Evolutionary conservation across 345 rosid genomes (phyloP), one percentile per base, ranked within the genome.

Genomic region (Isatis tinctoria): DNA sequence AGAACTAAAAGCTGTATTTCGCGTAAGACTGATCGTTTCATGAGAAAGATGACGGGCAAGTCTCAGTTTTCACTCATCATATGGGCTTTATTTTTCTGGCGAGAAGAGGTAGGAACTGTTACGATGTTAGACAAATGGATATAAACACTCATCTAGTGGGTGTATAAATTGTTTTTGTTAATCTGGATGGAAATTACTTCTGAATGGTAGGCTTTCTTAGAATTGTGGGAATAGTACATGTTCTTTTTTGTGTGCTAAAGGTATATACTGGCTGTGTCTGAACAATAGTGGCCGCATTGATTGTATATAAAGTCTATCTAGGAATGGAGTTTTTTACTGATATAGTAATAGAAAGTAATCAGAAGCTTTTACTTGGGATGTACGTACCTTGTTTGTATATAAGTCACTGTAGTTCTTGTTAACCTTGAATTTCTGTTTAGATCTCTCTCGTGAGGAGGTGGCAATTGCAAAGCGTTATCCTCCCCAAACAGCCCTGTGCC

Each of bases 391-490:
- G 20, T 33, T 41, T 75, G 28, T 69, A 53, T 62, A 30, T 27
- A 61, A 26, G 74, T 60, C 57, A 41, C 22, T 20, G 56, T 28
- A 20, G 44, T 65, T 40, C 43, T 11, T 77, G 41, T 24, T 76
- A 36, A 65, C 49, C 69, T 49, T 44, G 60, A 62, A 13, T 26
- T 60, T 77, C 69, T 75, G 66, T 76, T 72, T 77, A 94, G 98
- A 91, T 87, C 91, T 94, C 66, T 84, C 92, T 37, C 90, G 92
- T 30, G 98, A 94, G 80, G 97, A 87, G 81, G 62, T 90, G 32
- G 82, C 89, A 68, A 81, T 90, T 70, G 90, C 97, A 18, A 88
- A 88, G 84, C 90, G 88, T 71, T 94, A 90, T 87, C 98, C 98
- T 67, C 78, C 93, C 32, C 87, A 86, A 13, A 74, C 95, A 20